Percentiles rank a stretch among this genome's conserved stretches.
Conservation (phyloP, 2,329 filamentous ascomycete genomes). For the Penicillium sp. region DNA sequence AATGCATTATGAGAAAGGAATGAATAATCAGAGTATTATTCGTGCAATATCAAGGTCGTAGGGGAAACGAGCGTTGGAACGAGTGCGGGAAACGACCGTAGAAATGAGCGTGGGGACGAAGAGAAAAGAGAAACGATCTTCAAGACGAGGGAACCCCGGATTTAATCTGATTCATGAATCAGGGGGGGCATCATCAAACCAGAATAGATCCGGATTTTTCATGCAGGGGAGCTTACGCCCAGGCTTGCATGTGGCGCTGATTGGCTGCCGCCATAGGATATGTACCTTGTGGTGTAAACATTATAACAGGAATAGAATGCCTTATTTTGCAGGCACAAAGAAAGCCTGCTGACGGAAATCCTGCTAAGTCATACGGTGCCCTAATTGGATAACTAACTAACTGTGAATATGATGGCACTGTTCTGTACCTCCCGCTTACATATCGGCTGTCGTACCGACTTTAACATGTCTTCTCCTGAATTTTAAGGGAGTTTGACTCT, state of each 20-base stretch:
- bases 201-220: background rate
- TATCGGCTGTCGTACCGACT: too few species aligned
- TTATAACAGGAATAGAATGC: too few species aligned
- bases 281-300: too few species aligned
- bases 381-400: too few species aligned
- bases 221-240: background rate
- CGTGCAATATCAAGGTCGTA: background rate
- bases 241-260: background rate
- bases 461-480: too few species aligned
- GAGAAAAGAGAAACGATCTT: background rate
- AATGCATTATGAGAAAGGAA: slow-evolving; percentile 5
- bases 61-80: background rate
- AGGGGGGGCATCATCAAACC: background rate
- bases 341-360: too few species aligned
- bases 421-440: too few species aligned
- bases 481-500: too few species aligned
- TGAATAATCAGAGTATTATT: background rate
- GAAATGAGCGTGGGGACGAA: background rate
- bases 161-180: background rate
- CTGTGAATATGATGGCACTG: too few species aligned
- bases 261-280: too few species aligned
- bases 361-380: too few species aligned
- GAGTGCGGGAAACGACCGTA: background rate
- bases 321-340: too few species aligned
- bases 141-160: background rate